Evolutionary conservation across 768 basidiomycete species (phyloP).

Genomic region (Pisolithus tinctorius): DNA sequence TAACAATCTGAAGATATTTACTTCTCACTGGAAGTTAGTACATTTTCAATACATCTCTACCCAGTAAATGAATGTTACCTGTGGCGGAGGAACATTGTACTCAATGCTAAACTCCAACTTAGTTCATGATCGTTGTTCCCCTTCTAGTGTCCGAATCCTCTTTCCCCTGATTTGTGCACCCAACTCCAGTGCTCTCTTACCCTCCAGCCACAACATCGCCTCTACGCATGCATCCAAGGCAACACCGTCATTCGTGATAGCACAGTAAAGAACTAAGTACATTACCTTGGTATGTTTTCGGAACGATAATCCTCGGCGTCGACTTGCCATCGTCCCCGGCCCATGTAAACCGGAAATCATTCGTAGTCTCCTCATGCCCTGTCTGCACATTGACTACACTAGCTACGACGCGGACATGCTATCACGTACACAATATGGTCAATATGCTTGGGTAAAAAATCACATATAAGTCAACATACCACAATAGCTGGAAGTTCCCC

Average conservation of each 20-base stretch:
- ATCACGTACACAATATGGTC: neutral
- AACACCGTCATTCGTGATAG: neutral
- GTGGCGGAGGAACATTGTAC: neutral
- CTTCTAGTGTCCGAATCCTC: neutral
- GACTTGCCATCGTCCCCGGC: constrained; percentile 37
- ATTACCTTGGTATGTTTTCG: constrained; percentile 63
- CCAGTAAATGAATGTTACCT: too few relatives aligned
- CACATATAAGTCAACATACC: constrained; percentile 34
- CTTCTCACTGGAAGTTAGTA: too few relatives aligned
- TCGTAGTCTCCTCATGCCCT: constrained; percentile 59
- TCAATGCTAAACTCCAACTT: neutral
- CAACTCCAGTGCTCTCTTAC: constrained; percentile 61
- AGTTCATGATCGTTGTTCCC: neutral
- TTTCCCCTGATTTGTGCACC: constrained; percentile 55
- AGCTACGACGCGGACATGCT: constrained; percentile 70
- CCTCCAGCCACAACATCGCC: constrained; percentile 83
- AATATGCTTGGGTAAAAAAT: neutral
- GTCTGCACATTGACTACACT: constrained; percentile 66
- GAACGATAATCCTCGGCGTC: constrained; percentile 46
- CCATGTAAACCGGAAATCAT: constrained; percentile 76
- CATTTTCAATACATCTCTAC: too few relatives aligned
- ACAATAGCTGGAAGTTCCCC: constrained; percentile 38
- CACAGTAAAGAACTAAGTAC: neutral
- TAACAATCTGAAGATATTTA: too few relatives aligned
- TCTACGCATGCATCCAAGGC: constrained; percentile 37